Percentiles rank a stretch among this genome's conserved stretches.
phyloP scores from a whole-genome alignment of 2,329 filamentous ascomycete genomes.

The Coleophoma crateriformis region DNA sequence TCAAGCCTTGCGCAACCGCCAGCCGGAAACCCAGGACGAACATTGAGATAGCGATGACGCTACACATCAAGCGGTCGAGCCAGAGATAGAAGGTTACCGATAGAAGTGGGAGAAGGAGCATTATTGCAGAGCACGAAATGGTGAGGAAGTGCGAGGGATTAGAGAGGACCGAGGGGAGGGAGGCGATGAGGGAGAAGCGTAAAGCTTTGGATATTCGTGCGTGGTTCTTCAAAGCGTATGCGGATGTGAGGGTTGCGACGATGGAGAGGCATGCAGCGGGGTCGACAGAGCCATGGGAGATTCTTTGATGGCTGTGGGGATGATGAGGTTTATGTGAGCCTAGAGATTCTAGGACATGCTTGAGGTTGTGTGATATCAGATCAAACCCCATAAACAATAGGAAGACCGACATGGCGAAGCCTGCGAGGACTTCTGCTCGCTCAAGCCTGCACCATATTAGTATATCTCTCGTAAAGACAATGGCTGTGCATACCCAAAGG shows the following conservation, averaged over 20 bases:
- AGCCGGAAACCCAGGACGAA: conserved; percentile 79
- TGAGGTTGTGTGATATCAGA: conserved; percentile 86
- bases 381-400: conserved; percentile 97
- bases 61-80: conserved; percentile 78
- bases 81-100: conserved; percentile 75
- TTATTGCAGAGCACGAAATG: conserved; percentile 74
- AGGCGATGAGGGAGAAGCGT: conserved; percentile 76
- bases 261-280: conserved; percentile 78
- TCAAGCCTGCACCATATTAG: conserved; percentile 51
- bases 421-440: conserved; percentile 86
- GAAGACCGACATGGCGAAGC: conserved; percentile 93
- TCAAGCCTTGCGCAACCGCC: conserved; percentile 79
- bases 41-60: conserved; percentile 81
- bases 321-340: conserved; percentile 71
- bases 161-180: conserved; percentile 78
- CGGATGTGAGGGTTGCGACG: conserved; percentile 75
- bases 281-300: conserved; percentile 74
- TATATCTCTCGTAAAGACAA: neutral
- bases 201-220: conserved; percentile 88
- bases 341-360: conserved; percentile 76
- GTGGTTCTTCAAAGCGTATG: conserved; percentile 84
- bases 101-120: conserved; percentile 77
- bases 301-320: conserved; percentile 57
- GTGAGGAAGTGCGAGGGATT: conserved; percentile 96
- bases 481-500: conserved; percentile 55